Conservation (phyloP, 768 basidiomycete species). For the Lyophyllum decastes region DNA sequence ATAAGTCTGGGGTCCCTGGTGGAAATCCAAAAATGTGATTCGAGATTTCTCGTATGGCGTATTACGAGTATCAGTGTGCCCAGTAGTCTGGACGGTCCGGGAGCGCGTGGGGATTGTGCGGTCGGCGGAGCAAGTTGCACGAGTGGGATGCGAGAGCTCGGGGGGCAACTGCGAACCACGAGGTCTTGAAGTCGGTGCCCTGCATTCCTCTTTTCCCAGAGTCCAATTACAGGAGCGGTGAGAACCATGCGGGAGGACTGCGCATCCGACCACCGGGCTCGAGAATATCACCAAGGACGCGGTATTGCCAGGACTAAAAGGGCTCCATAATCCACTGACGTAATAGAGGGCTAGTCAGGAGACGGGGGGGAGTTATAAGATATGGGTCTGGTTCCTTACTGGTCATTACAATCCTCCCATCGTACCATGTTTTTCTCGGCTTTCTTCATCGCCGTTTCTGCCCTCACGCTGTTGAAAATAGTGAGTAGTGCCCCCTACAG, state of each 20-base stretch:
- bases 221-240: background rate
- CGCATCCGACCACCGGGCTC: background rate
- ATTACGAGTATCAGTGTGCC: too few relatives aligned
- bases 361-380: background rate
- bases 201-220: background rate
- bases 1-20: too few relatives aligned
- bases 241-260: background rate
- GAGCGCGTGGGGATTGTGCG: background rate
- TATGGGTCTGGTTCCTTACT: background rate
- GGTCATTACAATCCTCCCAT: background rate
- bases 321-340: background rate
- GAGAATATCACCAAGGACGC: background rate
- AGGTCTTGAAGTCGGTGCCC: background rate
- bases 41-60: too few relatives aligned
- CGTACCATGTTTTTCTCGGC: background rate
- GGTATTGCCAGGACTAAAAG: background rate
- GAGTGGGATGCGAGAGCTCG: background rate
- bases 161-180: background rate
- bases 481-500: background rate
- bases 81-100: too few relatives aligned
- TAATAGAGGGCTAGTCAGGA: background rate
- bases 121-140: background rate
- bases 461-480: background rate
- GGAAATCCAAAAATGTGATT: too few relatives aligned
- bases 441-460: background rate